Evolutionary conservation across 169 alveolate species (phyloP).

Genomic region (Eimeria nieschulzi): DNA sequence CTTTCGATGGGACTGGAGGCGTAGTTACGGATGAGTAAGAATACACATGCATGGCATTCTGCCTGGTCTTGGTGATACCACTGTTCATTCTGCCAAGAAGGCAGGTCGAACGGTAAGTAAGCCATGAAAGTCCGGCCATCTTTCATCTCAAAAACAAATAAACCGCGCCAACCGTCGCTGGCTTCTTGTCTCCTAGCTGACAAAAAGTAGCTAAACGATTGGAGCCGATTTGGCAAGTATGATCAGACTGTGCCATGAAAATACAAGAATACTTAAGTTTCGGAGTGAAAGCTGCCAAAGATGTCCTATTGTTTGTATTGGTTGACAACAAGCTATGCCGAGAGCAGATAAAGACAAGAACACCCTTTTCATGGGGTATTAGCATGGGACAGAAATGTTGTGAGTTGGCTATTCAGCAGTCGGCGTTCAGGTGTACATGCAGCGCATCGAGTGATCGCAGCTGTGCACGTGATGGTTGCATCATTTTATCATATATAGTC

Average conservation of each 20-base stretch:
- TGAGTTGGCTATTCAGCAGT: conserved; percentile 32
- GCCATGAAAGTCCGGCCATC: conserved; percentile 24
- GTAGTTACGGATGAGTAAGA: not conserved
- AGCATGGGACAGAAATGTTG: not conserved
- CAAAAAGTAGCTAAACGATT: too few species aligned
- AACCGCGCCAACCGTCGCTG: too few species aligned
- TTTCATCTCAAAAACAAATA: not conserved
- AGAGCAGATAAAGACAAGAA: too few species aligned
- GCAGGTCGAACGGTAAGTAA: not conserved
- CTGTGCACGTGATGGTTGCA: conserved; percentile 23
- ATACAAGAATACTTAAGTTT: too few species aligned
- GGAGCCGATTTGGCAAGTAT: too few species aligned
- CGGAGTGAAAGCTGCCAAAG: too few species aligned
- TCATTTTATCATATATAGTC: conserved; percentile 51
- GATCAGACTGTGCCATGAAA: too few species aligned
- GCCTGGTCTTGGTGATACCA: not conserved
- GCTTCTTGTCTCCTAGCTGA: too few species aligned
- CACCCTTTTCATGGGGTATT: too few species aligned
- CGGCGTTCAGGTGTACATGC: conserved; percentile 66
- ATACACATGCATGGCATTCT: not conserved
- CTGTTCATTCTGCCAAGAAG: not conserved
- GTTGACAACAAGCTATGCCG: too few species aligned
- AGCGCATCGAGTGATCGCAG: conserved; percentile 42
- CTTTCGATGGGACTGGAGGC: not conserved
- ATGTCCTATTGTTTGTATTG: too few species aligned